phyloP scores from a whole-genome alignment of 345 rosid species.

The Populus pruinosa region DNA sequence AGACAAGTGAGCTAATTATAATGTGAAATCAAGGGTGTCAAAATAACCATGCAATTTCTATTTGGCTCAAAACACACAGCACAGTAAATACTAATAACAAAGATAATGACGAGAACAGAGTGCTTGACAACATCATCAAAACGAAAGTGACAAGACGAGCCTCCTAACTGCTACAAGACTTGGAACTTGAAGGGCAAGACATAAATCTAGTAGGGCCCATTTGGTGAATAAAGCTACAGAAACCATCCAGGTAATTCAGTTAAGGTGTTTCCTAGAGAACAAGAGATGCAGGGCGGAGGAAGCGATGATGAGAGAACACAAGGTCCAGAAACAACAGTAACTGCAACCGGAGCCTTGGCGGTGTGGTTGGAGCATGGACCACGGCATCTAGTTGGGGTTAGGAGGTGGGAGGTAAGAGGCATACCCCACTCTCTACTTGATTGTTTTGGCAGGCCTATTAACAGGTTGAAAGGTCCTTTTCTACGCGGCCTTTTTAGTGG shows the following conservation, averaged over 20 bases:
- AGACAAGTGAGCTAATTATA: no score
- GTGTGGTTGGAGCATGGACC: constrained; percentile 7
- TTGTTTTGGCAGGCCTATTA: constrained; percentile 12
- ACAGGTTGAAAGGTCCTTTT: constrained; percentile 21
- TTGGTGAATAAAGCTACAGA: background rate
- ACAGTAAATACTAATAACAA: no score
- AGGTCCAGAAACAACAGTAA: background rate
- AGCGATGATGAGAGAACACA: background rate
- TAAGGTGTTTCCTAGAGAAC: background rate
- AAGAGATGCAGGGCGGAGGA: no score
- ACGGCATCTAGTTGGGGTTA: background rate
- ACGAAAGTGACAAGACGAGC: background rate
- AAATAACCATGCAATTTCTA: no score
- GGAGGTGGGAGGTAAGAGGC: background rate
- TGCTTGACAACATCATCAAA: background rate
- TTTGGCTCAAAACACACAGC: no score
- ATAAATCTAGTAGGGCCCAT: background rate
- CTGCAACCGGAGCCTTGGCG: background rate
- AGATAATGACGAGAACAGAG: background rate
- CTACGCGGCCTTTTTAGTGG: background rate
- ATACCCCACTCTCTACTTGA: constrained; percentile 8
- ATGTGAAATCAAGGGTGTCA: no score
- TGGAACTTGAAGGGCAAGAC: background rate
- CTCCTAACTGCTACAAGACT: background rate
- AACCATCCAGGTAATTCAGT: background rate